Evolutionary conservation across 192 early-diverging fungal genomes (phyloP).

Genomic region (Phlyctochytrium planicorne): DNA sequence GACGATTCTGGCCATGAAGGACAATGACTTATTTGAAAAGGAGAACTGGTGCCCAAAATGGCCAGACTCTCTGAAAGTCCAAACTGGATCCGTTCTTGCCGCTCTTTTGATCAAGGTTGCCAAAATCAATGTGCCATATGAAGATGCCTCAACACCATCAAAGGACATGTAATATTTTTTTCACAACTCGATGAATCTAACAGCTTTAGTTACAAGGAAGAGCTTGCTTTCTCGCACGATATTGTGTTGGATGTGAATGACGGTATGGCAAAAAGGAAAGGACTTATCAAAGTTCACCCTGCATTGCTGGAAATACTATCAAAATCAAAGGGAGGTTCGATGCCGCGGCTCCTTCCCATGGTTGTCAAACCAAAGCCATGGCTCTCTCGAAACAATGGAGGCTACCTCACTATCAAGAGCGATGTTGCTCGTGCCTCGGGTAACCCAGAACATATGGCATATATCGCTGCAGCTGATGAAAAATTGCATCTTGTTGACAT

Average conservation of each 20-base stretch:
- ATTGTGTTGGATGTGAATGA: constrained; percentile 21
- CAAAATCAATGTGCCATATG: constrained; percentile 61
- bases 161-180: constrained; percentile 27
- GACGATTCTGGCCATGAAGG: constrained; percentile 54
- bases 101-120: constrained; percentile 46
- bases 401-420: constrained; percentile 74
- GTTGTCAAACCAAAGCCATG: constrained; percentile 88
- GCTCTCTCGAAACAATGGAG: constrained; percentile 81
- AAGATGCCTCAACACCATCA: constrained; percentile 55
- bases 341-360: constrained; percentile 88
- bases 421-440: constrained; percentile 76
- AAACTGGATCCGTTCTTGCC: constrained; percentile 56
- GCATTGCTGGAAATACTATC: constrained; percentile 69
- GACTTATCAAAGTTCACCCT: constrained; percentile 71
- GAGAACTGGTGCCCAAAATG: constrained; percentile 68
- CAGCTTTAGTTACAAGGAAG: constrained; percentile 40
- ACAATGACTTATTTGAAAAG: constrained; percentile 33
- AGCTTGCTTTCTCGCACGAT: constrained; percentile 79
- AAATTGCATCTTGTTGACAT: constrained; percentile 65
- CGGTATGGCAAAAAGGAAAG: constrained; percentile 61
- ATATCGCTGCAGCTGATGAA: constrained; percentile 77
- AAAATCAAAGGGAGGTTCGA: constrained; percentile 57
- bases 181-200: not conserved
- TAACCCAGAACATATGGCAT: constrained; percentile 68
- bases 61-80: constrained; percentile 55